Evolutionary conservation across 805 yeast genomes (phyloP).

Genomic region (Ogataea chonburiensis): DNA sequence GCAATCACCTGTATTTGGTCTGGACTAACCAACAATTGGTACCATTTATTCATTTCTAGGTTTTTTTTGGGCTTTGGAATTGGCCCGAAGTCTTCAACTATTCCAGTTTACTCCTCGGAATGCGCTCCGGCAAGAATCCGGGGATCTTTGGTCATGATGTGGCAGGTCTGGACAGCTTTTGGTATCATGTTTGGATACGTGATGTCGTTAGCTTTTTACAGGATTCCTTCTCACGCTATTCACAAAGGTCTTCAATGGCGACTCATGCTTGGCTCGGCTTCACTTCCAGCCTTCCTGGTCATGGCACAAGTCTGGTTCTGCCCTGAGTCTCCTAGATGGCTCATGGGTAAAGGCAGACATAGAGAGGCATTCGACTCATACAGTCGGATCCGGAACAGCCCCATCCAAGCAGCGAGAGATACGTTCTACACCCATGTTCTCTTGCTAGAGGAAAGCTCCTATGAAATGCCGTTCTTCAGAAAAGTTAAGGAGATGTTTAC

Average conservation of each 20-base stretch:
- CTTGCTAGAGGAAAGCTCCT: conserved; percentile 59
- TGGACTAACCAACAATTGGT: conserved; percentile 63
- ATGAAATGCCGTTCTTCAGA: conserved; percentile 43
- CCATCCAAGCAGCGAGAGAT: conserved; percentile 67
- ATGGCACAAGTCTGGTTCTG: conserved; percentile 61
- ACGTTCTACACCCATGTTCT: conserved; percentile 65
- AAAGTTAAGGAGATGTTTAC: conserved; percentile 60
- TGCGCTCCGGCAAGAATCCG: conserved; percentile 61
- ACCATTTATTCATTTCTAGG: conserved; percentile 64
- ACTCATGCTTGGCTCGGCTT: conserved; percentile 66
- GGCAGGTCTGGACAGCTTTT: conserved; percentile 75
- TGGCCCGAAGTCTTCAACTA: conserved; percentile 76
- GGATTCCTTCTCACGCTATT: conserved; percentile 46
- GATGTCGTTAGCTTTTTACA: conserved; percentile 60
- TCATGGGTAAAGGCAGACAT: conserved; percentile 69
- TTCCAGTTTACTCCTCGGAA: conserved; percentile 69
- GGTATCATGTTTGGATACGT: conserved; percentile 75
- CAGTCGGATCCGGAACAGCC: conserved; percentile 45
- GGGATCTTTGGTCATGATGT: conserved; percentile 69
- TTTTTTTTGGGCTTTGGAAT: conserved; percentile 65
- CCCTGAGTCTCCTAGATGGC: conserved; percentile 78
- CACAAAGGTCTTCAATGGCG: conserved; percentile 63
- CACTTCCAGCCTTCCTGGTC: conserved; percentile 63
- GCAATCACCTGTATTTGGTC: conserved; percentile 68
- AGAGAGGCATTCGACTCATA: conserved; percentile 56